phyloP scores from a whole-genome alignment of 78 protist genomes.

The Paratrimastix pyriformis region DNA sequence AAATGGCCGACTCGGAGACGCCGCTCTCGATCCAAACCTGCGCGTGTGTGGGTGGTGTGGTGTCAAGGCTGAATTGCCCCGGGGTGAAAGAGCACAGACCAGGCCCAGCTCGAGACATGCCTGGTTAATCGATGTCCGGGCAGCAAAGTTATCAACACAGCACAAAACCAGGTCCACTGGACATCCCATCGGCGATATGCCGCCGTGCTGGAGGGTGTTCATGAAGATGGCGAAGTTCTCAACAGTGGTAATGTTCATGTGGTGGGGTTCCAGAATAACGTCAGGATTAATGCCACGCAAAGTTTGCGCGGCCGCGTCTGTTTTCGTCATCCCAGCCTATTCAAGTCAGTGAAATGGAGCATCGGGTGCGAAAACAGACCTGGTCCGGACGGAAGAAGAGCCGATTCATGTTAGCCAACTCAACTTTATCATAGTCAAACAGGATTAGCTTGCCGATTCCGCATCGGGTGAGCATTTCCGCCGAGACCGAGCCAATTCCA shows the following conservation, averaged over 20 bases:
- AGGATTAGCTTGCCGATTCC: conserved; percentile 92
- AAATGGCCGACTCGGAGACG: conserved; percentile 91
- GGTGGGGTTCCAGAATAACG: conserved; percentile 57
- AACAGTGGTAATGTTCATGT: conserved; percentile 74
- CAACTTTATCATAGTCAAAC: conserved; percentile 91
- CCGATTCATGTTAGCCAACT: conserved; percentile 92
- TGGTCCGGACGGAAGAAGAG: conserved; percentile 87
- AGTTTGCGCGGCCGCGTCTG: conserved; percentile 68
- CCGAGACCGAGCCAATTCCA: conserved; percentile 86
- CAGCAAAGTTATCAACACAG: conserved; percentile 91
- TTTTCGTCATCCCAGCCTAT: conserved; percentile 60
- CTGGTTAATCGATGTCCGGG: conserved; percentile 62
- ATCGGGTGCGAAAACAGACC: not conserved
- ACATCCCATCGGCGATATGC: not conserved
- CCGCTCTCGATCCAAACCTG: conserved; percentile 97
- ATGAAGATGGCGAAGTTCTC: conserved; percentile 63
- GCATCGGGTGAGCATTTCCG: conserved; percentile 93
- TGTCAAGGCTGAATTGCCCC: too few relatives aligned
- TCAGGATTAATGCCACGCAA: conserved; percentile 83
- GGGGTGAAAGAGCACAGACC: too few relatives aligned
- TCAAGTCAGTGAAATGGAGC: not conserved
- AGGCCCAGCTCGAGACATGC: conserved; percentile 56
- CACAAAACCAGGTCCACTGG: conserved; percentile 72
- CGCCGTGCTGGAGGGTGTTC: conserved; percentile 46
- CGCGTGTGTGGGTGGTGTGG: too few relatives aligned